Conservation (phyloP, 2,329 filamentous ascomycete genomes). For the Aplosporella prunicola region DNA sequence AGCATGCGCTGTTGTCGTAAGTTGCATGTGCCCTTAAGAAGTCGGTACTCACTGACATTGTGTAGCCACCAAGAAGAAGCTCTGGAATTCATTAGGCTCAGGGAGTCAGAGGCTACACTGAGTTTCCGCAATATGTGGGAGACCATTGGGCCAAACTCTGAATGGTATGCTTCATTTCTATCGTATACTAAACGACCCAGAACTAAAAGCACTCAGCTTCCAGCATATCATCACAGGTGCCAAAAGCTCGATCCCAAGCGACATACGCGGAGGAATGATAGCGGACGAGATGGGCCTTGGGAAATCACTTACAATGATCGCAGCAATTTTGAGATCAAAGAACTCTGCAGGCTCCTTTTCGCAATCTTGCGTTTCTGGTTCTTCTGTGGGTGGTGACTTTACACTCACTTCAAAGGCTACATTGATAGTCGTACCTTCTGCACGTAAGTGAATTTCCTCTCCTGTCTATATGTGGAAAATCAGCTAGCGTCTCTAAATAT, state of each 20-base stretch:
- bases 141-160: too few species aligned
- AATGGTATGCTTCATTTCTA: too few species aligned
- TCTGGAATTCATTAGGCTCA: neutral
- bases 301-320: slow-evolving; percentile 15
- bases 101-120: too few species aligned
- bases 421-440: slow-evolving; percentile 22
- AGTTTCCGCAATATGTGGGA: too few species aligned
- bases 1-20: slow-evolving; percentile 15
- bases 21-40: neutral
- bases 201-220: too few species aligned
- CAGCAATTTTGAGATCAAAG: slow-evolving; percentile 13
- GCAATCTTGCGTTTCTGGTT: too few species aligned
- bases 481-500: neutral
- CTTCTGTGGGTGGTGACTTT: too few species aligned
- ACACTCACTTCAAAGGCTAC: slow-evolving; percentile 13
- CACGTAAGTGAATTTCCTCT: slow-evolving; percentile 15
- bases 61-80: neutral
- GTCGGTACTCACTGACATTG: neutral
- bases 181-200: too few species aligned
- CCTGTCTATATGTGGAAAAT: neutral
- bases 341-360: too few species aligned
- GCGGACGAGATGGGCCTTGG: slow-evolving; percentile 21
- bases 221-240: slow-evolving; percentile 14
- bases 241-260: slow-evolving; percentile 9
- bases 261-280: slow-evolving; percentile 17